Evolutionary conservation across 228 moss, liverwort and hornwort species (phyloP).

Genomic region (Sphagnum fallax): DNA sequence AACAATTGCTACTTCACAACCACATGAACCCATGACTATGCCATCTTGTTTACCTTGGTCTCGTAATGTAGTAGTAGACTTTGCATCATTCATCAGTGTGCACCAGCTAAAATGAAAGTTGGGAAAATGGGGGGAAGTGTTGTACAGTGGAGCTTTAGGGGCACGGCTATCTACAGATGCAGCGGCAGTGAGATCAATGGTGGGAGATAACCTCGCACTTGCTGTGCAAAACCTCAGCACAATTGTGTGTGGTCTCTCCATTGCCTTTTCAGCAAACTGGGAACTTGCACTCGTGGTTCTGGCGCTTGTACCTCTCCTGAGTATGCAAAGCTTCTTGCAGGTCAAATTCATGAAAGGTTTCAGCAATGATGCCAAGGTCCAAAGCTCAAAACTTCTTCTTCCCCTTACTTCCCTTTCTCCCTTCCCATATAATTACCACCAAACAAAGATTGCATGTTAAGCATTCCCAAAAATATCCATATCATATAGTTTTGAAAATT

Average conservation of each 20-base stretch:
- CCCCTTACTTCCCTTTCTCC: no score
- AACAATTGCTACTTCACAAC: no score
- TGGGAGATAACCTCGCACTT: slow-evolving; percentile 72
- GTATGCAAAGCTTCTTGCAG: slow-evolving; percentile 56
- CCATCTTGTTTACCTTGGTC: no score
- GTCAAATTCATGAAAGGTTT: slow-evolving; percentile 71
- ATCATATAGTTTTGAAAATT: no score
- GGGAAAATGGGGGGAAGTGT: background rate
- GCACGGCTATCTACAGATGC: slow-evolving; percentile 76
- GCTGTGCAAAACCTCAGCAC: slow-evolving; percentile 60
- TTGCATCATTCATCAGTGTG: no score
- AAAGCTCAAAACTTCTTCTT: background rate
- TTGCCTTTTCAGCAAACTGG: slow-evolving; percentile 76
- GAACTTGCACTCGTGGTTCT: slow-evolving; percentile 62
- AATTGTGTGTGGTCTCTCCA: slow-evolving; percentile 42
- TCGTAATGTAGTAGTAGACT: no score
- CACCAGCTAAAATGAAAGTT: background rate
- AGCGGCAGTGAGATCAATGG: slow-evolving; percentile 67
- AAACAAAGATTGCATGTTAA: no score
- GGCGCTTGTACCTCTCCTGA: slow-evolving; percentile 66
- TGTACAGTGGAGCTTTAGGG: slow-evolving; percentile 74
- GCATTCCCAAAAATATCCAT: no score
- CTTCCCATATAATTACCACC: no score
- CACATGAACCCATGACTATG: no score
- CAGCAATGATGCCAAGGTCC: slow-evolving; percentile 72